phyloP scores from a whole-genome alignment of 768 basidiomycete species.

The Mycena kentingensis region DNA sequence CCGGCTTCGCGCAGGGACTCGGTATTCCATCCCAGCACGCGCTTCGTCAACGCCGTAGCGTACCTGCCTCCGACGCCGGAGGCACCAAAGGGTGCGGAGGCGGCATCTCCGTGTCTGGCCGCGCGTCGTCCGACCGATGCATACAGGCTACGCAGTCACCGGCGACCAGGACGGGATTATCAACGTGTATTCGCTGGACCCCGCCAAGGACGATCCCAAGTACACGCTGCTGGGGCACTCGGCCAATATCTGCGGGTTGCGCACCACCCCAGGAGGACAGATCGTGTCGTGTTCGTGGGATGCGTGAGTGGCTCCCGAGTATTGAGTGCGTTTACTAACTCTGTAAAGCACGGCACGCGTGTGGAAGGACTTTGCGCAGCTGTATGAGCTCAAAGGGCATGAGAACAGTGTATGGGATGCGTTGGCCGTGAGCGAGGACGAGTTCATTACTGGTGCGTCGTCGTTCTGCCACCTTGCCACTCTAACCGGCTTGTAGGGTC shows the following conservation, averaged over 20 bases:
- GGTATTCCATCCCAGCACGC: conserved; percentile 64
- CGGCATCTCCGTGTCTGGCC: background rate
- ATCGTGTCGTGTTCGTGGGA: conserved; percentile 98
- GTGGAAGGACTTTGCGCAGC: conserved; percentile 78
- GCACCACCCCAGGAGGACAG: conserved; percentile 65
- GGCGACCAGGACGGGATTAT: conserved; percentile 90
- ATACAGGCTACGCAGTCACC: conserved; percentile 77
- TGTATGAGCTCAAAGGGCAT: conserved; percentile 80
- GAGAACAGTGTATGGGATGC: conserved; percentile 95
- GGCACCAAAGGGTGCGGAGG: conserved; percentile 66
- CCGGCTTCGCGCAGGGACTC: conserved; percentile 56
- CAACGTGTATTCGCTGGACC: conserved; percentile 72
- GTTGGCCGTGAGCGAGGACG: conserved; percentile 71
- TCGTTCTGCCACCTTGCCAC: background rate
- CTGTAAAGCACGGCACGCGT: conserved; percentile 86
- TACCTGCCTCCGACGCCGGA: conserved; percentile 71
- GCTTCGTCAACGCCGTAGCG: conserved; percentile 80
- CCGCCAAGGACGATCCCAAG: conserved; percentile 68
- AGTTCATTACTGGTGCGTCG: conserved; percentile 78
- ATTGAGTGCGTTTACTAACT: background rate
- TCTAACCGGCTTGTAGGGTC: conserved; percentile 57
- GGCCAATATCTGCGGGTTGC: conserved; percentile 86
- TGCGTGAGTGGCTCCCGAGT: conserved; percentile 55
- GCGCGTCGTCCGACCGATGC: conserved; percentile 23
- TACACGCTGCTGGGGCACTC: conserved; percentile 87